Percentiles rank a stretch among this genome's conserved stretches.
These are phyloP conservation scores for Colletotrichum cereale DNA, from an alignment of 2,329 filamentous ascomycete species.

Conservation along the genomic window DNA sequence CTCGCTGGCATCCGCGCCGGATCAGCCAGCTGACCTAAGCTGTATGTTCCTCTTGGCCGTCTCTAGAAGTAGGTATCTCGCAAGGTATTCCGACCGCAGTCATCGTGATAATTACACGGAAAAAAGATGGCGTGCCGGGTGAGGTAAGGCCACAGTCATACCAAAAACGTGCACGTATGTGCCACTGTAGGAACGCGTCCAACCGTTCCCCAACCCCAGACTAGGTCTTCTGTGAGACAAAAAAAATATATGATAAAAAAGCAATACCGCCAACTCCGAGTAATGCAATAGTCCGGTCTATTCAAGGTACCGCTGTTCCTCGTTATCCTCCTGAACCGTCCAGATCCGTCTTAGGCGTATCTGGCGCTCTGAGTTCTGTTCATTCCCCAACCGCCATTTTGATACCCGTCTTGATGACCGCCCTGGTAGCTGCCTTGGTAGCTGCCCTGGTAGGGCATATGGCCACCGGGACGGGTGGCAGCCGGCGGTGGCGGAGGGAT, in stretches of 20 bases:
- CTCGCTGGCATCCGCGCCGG: constrained; percentile 30
- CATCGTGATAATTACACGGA: constrained; percentile 34
- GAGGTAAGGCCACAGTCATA: background rate
- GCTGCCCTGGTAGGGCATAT: constrained; percentile 18
- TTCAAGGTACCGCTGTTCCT: background rate
- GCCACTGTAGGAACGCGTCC: background rate
- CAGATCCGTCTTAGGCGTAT: constrained; percentile 41
- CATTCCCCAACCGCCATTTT: constrained; percentile 29
- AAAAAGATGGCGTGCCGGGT: background rate
- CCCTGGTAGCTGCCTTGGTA: constrained; percentile 10
- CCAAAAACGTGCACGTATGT: constrained; percentile 16
- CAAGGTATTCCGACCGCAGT: constrained; percentile 20
- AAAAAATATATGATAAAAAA: constrained; percentile 6
- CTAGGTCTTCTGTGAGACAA: constrained; percentile 6
- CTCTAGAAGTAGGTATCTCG: constrained; percentile 23
- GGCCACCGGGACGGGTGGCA: constrained; percentile 24
- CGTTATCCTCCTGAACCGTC: background rate
- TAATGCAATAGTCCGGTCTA: constrained; percentile 38
- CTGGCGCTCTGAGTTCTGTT: constrained; percentile 41
- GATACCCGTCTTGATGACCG: constrained; percentile 1
- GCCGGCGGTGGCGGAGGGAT: constrained; percentile 32
- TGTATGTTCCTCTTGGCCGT: constrained; percentile 18
- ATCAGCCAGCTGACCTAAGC: constrained; percentile 42
- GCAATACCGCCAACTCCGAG: constrained; percentile 37
- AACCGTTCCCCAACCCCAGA: constrained; percentile 9